phyloP scores from a whole-genome alignment of 768 basidiomycete species.

The Hericium coralloides region DNA sequence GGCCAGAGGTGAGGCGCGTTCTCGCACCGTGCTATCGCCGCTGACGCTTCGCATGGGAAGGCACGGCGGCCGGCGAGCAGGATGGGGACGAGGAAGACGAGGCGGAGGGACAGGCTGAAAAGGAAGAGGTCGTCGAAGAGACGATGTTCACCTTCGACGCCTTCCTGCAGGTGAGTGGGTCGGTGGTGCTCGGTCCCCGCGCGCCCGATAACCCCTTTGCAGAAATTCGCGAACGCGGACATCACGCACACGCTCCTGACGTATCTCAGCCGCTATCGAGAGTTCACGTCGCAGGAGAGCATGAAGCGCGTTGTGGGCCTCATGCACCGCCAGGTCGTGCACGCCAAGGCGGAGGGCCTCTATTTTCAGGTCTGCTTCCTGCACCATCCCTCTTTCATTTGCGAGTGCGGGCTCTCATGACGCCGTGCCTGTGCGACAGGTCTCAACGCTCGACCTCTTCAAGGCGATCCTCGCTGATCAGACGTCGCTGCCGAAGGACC shows the following conservation, averaged over 20 bases:
- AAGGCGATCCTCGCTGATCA: slow-evolving; percentile 78
- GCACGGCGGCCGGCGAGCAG: slow-evolving; percentile 24
- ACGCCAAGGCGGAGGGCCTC: slow-evolving; percentile 85
- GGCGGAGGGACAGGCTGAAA: slow-evolving; percentile 62
- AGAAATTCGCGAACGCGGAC: slow-evolving; percentile 89
- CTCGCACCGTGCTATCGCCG: slow-evolving; percentile 6
- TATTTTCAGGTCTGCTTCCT: slow-evolving; percentile 79
- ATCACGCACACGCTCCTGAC: slow-evolving; percentile 77
- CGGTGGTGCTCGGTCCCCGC: slow-evolving; percentile 5
- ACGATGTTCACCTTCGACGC: slow-evolving; percentile 88
- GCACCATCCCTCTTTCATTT: slow-evolving; percentile 5
- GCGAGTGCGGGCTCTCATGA: slow-evolving; percentile 1
- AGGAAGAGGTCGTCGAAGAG: slow-evolving; percentile 64
- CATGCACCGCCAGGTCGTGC: slow-evolving; percentile 86
- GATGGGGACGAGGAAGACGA: slow-evolving; percentile 50
- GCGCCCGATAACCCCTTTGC: slow-evolving; percentile 13
- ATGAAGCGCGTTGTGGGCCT: slow-evolving; percentile 87
- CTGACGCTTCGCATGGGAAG: slow-evolving; percentile 1
- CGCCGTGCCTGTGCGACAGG: slow-evolving; percentile 35
- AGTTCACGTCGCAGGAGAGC: slow-evolving; percentile 69
- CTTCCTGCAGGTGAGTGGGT: slow-evolving; percentile 68
- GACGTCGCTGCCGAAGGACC: slow-evolving; percentile 67
- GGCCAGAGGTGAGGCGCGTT: slow-evolving; percentile 22
- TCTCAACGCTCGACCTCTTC: slow-evolving; percentile 84
- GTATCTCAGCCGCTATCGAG: slow-evolving; percentile 78